Evolutionary conservation across 768 basidiomycete genomes (phyloP), one percentile per base, ranked within the genome.

Genomic region (Lactifluus echinatus): DNA sequence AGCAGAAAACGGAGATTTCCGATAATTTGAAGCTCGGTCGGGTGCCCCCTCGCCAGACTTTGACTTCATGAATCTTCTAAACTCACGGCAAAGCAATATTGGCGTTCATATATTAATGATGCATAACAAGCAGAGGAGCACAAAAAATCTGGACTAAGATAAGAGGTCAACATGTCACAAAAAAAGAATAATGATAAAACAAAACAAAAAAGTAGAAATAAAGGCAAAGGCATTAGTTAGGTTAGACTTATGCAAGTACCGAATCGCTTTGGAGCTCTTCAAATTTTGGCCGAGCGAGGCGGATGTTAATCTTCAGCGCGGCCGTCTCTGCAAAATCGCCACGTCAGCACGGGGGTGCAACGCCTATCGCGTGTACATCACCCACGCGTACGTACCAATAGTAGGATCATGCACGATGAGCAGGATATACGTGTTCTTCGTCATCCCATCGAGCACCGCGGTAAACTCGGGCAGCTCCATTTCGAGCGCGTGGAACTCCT

Each of bases 401-500:
- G 85, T 83, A 0, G 91, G 89, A 67, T 95, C 85, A 62, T 93
- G 89, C 10, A 90, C 86, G 39, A 98, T 81, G 53, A 96, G 79
- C 66, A 98, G 75, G 48, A 97, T 84, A 65, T 93, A 98, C 1
- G 94, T 95, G 69, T 96, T 96, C 65, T 80, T 79, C 24, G 95
- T 96, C 76, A 97, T 81, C 64, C 91, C 87, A 64, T 96, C 93
- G 23, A 98, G 78, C 29, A 93, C 87, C 4, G 91, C 91, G 0
- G 87, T 91, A 67, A 90, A 94, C 61, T 89, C 84, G 39, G 81
- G 76, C 10, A 90, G 76, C 65, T 92, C 88, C 81, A 95, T 84
- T 72, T 93, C 89, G 28, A 94, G 76, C 5, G 87, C 82, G 59
- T 87, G 80, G 66, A 94, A 94, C 59, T 93, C 91, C 66, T 89